A percentile compares a stretch with the other conserved stretches of the same genome.
phyloP scores from a whole-genome alignment of 2,329 filamentous ascomycete species.

The Claviceps sp. region DNA sequence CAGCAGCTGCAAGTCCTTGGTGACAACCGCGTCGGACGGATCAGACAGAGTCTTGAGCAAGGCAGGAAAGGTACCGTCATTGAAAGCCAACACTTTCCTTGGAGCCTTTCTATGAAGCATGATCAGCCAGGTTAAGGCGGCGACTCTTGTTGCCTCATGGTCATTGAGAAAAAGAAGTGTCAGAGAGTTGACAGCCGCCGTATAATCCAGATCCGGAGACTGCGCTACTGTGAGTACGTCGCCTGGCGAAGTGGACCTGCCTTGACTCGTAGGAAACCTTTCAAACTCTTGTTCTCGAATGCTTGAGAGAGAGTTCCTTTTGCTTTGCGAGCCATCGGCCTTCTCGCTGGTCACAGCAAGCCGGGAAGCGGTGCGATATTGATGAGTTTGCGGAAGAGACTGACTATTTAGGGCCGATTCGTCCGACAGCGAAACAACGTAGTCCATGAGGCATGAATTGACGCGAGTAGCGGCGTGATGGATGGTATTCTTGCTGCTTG shows the following conservation, averaged over 20 bases:
- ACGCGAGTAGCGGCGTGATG: conserved; percentile 79
- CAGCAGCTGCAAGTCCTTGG: conserved; percentile 79
- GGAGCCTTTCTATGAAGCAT: conserved; percentile 96
- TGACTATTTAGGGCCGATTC: conserved; percentile 31
- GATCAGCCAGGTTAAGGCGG: conserved; percentile 88
- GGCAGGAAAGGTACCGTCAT: conserved; percentile 93
- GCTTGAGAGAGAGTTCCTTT: conserved; percentile 38
- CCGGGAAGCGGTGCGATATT: conserved; percentile 23
- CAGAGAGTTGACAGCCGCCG: conserved; percentile 82
- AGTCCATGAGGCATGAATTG: conserved; percentile 83
- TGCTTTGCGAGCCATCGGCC: conserved; percentile 33
- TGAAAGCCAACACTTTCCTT: conserved; percentile 83
- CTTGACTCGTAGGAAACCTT: conserved; percentile 38
- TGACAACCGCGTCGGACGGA: conserved; percentile 89
- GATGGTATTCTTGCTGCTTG: conserved; percentile 79
- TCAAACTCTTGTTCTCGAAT: conserved; percentile 39
- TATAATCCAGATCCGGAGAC: conserved; percentile 76
- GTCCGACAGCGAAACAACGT: conserved; percentile 81
- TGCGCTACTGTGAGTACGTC: conserved; percentile 27
- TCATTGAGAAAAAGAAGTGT: conserved; percentile 93
- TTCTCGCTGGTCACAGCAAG: conserved; percentile 31
- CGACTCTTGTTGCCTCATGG: conserved; percentile 88
- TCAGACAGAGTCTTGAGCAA: conserved; percentile 93
- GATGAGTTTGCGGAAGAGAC: conserved; percentile 13
- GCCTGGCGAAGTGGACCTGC: conserved; percentile 32